Conservation (phyloP, 2,329 filamentous ascomycete species). For the Nigrospora osmanthi region DNA sequence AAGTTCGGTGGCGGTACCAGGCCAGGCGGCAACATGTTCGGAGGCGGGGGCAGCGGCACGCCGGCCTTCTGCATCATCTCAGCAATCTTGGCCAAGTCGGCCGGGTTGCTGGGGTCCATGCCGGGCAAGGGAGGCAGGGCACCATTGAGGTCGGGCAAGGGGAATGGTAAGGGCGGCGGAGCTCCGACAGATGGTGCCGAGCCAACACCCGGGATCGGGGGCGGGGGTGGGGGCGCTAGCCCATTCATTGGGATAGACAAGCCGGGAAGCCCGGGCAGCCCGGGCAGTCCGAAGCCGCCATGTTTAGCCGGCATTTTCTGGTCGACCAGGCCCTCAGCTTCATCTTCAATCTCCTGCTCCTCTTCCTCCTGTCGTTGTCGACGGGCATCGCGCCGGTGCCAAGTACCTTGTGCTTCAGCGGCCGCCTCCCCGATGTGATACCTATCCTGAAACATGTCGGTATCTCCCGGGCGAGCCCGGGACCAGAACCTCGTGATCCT, state of each 20-base stretch:
- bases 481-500: constrained; percentile 97
- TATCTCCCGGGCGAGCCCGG: constrained; percentile 78
- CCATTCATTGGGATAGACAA: constrained; percentile 30
- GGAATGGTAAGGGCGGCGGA: constrained; percentile 41
- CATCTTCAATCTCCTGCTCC: constrained; percentile 87
- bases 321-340: constrained; percentile 85
- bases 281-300: constrained; percentile 43
- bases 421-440: constrained; percentile 94
- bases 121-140: constrained; percentile 37
- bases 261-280: constrained; percentile 47
- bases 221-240: constrained; percentile 22
- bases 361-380: constrained; percentile 84
- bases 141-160: constrained; percentile 36
- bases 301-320: constrained; percentile 69
- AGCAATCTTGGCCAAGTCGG: constrained; percentile 52
- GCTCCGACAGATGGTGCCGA: constrained; percentile 8
- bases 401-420: constrained; percentile 91
- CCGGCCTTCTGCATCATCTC: constrained; percentile 61
- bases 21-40: constrained; percentile 39
- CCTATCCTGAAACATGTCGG: constrained; percentile 77
- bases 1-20: constrained; percentile 37
- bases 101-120: constrained; percentile 51
- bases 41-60: constrained; percentile 49
- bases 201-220: constrained; percentile 22
- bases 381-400: constrained; percentile 71